Conservation (phyloP, 345 rosid genomes). For the Lepidium africanum region DNA sequence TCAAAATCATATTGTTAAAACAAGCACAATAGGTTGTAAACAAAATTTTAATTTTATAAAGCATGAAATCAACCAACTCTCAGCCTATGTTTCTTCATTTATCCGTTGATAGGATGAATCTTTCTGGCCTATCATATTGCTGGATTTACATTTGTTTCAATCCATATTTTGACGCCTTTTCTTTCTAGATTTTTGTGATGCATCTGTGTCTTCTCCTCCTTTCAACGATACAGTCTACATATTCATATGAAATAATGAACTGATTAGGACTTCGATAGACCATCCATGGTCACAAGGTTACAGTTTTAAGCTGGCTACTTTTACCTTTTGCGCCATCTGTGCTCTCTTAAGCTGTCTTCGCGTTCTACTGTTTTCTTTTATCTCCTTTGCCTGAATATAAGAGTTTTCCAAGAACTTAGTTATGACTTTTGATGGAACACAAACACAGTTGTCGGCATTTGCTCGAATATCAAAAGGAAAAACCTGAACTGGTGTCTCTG, state of each 20-base stretch:
- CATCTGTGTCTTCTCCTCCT: neutral
- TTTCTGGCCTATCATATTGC: neutral
- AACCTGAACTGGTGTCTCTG: slow-evolving; percentile 11
- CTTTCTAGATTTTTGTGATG: slow-evolving; percentile 5
- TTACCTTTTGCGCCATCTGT: slow-evolving; percentile 24
- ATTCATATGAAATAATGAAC: neutral
- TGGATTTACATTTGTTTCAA: slow-evolving; percentile 2
- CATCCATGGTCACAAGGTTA: neutral
- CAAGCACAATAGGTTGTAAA: neutral
- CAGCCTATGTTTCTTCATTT: neutral
- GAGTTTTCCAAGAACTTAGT: neutral
- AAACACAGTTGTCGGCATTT: neutral
- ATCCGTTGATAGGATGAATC: neutral
- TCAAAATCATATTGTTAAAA: neutral
- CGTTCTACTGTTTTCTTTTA: slow-evolving; percentile 14
- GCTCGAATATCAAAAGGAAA: neutral
- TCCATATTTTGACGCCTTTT: slow-evolving; percentile 22
- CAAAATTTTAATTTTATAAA: neutral
- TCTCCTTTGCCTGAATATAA: slow-evolving; percentile 13
- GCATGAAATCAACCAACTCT: neutral
- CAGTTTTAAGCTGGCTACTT: neutral
- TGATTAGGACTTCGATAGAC: neutral
- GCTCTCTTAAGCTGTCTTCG: slow-evolving; percentile 7
- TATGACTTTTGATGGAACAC: neutral
- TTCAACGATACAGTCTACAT: slow-evolving; percentile 4